These are phyloP conservation scores for Elongisporangium prolatum DNA, from an alignment of 352 stramenopile species.

Conservation along the genomic window DNA sequence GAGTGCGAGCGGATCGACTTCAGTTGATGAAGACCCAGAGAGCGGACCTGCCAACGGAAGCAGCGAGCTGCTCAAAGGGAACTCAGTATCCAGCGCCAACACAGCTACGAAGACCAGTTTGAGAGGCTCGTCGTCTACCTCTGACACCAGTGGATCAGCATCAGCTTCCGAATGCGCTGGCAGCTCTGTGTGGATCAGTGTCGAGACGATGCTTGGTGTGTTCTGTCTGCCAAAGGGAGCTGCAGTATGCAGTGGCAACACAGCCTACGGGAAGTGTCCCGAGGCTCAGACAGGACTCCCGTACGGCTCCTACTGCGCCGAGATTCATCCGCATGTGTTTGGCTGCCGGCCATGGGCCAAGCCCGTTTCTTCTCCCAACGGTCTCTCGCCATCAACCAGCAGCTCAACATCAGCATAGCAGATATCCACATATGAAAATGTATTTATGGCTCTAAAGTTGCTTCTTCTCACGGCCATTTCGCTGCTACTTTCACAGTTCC, in stretches of 20 bases:
- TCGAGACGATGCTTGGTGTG: constrained; percentile 20
- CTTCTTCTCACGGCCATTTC: background rate
- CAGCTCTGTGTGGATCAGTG: constrained; percentile 18
- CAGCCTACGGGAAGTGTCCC: constrained; percentile 24
- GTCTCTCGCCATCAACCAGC: background rate
- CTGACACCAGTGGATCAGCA: background rate
- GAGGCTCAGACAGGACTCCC: constrained; percentile 20
- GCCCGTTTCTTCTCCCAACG: background rate
- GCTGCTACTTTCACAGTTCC: background rate
- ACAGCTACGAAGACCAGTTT: background rate
- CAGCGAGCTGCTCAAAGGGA: background rate
- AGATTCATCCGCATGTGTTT: constrained; percentile 15
- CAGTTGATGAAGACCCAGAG: constrained; percentile 1
- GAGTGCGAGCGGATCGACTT: background rate
- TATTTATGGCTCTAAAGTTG: background rate
- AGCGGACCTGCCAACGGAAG: background rate
- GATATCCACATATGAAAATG: too few species aligned
- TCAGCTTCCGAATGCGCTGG: constrained; percentile 7
- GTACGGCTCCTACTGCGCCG: constrained; percentile 28
- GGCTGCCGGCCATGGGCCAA: constrained; percentile 18
- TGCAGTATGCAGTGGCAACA: constrained; percentile 16
- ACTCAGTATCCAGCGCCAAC: background rate
- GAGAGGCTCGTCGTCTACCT: background rate
- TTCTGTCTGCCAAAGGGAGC: constrained; percentile 26
- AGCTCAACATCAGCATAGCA: too few species aligned